Percentiles rank a stretch among this genome's conserved stretches.
These are phyloP conservation scores for Trichoderma orchidacearum DNA, from an alignment of 495 filamentous ascomycete genomes.

Conservation along the genomic window DNA sequence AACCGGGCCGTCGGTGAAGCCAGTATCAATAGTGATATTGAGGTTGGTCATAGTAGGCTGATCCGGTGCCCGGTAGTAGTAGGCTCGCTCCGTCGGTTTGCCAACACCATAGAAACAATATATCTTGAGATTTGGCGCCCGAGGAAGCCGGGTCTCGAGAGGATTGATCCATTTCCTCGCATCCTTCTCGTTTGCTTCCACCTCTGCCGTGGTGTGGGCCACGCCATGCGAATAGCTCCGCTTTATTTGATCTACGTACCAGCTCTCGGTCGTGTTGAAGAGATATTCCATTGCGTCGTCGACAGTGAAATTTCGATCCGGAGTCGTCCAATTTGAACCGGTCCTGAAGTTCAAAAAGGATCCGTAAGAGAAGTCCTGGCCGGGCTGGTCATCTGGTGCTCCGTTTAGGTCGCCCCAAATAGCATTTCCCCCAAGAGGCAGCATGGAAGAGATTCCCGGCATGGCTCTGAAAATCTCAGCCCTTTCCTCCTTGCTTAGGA, in stretches of 20 bases:
- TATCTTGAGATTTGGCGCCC: conserved; percentile 84
- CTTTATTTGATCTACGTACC: conserved; percentile 65
- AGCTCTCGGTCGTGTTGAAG: conserved; percentile 60
- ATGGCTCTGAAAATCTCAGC: conserved; percentile 92
- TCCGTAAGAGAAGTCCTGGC: conserved; percentile 59
- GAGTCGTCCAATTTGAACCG: conserved; percentile 37
- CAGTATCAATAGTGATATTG: conserved; percentile 86
- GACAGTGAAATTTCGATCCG: conserved; percentile 62
- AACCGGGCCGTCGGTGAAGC: conserved; percentile 46
- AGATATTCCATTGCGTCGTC: conserved; percentile 65
- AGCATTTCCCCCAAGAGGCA: conserved; percentile 87
- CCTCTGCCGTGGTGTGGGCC: conserved; percentile 65
- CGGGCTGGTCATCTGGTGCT: conserved; percentile 78
- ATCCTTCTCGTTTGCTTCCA: conserved; percentile 74
- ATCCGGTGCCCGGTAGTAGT: conserved; percentile 72
- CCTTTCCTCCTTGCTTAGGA: conserved; percentile 76
- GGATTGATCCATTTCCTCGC: conserved; percentile 89
- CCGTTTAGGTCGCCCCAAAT: conserved; percentile 86
- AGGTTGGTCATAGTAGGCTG: conserved; percentile 47
- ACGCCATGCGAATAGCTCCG: conserved; percentile 78
- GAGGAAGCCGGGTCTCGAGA: conserved; percentile 75
- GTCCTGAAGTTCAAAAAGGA: conserved; percentile 78
- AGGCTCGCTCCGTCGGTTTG: conserved; percentile 81
- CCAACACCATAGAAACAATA: conserved; percentile 96
- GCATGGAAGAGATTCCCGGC: conserved; percentile 92